Percentiles rank a stretch among this genome's conserved stretches.
phyloP scores from a whole-genome alignment of 768 basidiomycete species.

The Agaricus sinodeliciosus region DNA sequence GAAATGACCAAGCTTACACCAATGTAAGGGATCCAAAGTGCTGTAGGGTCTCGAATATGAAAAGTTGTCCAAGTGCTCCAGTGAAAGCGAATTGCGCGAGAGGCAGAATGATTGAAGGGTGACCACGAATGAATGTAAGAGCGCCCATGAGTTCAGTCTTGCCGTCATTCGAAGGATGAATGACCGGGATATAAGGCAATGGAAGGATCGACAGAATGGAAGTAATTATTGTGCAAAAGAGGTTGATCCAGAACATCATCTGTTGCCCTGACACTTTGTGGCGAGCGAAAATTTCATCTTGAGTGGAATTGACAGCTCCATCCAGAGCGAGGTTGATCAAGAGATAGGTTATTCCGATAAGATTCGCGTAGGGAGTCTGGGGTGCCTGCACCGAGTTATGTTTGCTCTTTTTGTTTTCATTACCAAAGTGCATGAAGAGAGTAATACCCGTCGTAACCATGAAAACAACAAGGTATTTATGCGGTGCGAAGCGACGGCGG shows the following conservation, averaged over 20 bases:
- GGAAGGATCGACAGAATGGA: constrained; percentile 65
- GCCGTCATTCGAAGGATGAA: constrained; percentile 60
- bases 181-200: constrained; percentile 75
- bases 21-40: constrained; percentile 88
- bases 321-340: constrained; percentile 87
- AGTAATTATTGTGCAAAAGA: constrained; percentile 75
- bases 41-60: constrained; percentile 94
- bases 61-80: constrained; percentile 92
- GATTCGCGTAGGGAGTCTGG: constrained; percentile 42
- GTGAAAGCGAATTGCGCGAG: constrained; percentile 82
- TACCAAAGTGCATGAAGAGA: constrained; percentile 88
- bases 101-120: constrained; percentile 69
- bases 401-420: constrained; percentile 39
- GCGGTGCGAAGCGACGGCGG: constrained; percentile 83
- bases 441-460: constrained; percentile 91
- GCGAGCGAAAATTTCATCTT: constrained; percentile 89
- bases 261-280: constrained; percentile 82
- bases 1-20: constrained; percentile 41
- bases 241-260: constrained; percentile 99
- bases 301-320: constrained; percentile 91
- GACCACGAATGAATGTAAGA: constrained; percentile 65
- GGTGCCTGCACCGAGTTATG: constrained; percentile 24
- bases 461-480: constrained; percentile 94
- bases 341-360: constrained; percentile 71
- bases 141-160: constrained; percentile 62